Base-by-base conservation (phyloP, 129 eudicot species). In the Lactuca saligna region DNA sequence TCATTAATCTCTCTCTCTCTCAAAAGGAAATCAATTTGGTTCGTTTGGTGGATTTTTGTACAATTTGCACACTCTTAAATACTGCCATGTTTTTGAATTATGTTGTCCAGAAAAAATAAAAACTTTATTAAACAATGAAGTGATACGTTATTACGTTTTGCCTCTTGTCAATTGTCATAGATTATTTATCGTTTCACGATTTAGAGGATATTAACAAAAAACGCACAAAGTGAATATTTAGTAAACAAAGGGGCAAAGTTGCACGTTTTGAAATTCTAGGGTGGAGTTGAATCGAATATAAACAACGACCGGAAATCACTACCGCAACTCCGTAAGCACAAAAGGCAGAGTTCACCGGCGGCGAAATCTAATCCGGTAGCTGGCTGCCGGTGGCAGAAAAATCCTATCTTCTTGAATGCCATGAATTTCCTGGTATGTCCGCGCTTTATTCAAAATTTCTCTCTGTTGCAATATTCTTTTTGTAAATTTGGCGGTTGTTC, bases 391-490 rank as follows among this genome's bases (percentile, higher is more conserved):
- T 31, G 73, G 17, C 71, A 9, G 13, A 12, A 8, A 33, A 20
- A 16, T 41, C 15, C 11, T 31, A 10, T 4, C 20, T 14, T 3
- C 38, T 8, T 34, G 8, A 25, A 38, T 11, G 38, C 65, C 70
- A 61, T 76, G 75, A 68, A 69, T 61, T 61, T 76, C 3, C 63
- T 76, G 75, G 80, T 76, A 31, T 1, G 58, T 59, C n/a, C 37
- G 0, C 56, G 14, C n/a, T n/a, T 25, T 51, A 38, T n/a, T 16
- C 48, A 35, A 65, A 64, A 58, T 8, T 39, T 48, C 32, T 13
- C 54, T 61, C 53, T 31, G 14, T 53, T 54, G 3, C 1, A 10
- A 7, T 68, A 20, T 31, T 14, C 39, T 8, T 17, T 16, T 15
- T 51, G n/a, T 41, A n/a, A 29, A 37, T 4, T 39, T 31, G 14